phyloP scores from a whole-genome alignment of 495 filamentous ascomycete genomes.

The Neurospora sublineolata region DNA sequence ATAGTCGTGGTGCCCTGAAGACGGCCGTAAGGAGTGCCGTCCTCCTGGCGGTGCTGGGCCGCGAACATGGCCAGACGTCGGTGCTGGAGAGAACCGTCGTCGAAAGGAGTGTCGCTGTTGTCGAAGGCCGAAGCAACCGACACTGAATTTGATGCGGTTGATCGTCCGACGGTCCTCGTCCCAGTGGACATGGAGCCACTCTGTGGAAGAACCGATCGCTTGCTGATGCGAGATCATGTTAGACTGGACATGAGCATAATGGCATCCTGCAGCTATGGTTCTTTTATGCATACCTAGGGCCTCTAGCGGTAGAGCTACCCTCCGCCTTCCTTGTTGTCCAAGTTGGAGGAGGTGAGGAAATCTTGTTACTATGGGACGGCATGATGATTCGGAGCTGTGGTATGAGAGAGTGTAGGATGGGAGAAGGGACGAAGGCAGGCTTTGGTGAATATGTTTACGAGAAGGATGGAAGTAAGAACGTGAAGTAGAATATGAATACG shows the following conservation, averaged over 20 bases:
- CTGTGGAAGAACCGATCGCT: not conserved
- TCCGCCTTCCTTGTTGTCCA: too few relatives aligned
- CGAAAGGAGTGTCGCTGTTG: not conserved
- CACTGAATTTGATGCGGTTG: not conserved
- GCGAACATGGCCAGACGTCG: not conserved
- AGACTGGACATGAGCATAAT: too few relatives aligned
- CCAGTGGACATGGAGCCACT: not conserved
- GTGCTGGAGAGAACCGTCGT: not conserved
- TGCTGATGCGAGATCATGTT: not conserved
- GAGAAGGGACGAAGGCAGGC: too few relatives aligned
- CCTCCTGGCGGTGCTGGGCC: not conserved
- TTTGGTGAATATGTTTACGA: too few relatives aligned
- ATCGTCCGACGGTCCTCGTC: not conserved
- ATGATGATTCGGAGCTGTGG: too few relatives aligned
- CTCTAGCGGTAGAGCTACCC: too few relatives aligned
- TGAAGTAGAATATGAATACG: too few relatives aligned
- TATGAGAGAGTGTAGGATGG: too few relatives aligned
- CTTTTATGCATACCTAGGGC: not conserved
- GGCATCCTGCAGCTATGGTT: not conserved
- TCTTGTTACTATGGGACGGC: too few relatives aligned
- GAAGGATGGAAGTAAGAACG: too few relatives aligned
- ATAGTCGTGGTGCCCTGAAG: not conserved
- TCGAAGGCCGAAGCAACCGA: not conserved
- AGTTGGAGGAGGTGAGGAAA: too few relatives aligned
- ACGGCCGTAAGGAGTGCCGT: not conserved